These are phyloP conservation scores for Punctularia strigosozonata DNA, from an alignment of 768 basidiomycete species.

Conservation along the genomic window DNA sequence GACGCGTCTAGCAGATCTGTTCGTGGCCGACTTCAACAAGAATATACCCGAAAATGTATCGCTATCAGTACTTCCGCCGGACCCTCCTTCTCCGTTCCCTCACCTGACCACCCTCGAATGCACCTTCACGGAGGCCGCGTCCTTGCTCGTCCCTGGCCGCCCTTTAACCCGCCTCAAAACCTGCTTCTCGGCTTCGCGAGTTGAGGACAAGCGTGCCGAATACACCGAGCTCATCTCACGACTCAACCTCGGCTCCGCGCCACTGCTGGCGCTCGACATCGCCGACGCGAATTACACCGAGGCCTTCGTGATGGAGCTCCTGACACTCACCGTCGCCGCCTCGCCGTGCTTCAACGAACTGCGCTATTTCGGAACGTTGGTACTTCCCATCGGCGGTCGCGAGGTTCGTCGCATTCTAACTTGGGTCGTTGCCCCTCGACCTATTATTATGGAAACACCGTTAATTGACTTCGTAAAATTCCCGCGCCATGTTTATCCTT, in stretches of 20 bases:
- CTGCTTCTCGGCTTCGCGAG: constrained; percentile 46
- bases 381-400: constrained; percentile 43
- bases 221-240: constrained; percentile 34
- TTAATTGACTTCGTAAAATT: neutral
- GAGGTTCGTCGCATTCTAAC: constrained; percentile 27
- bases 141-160: constrained; percentile 40
- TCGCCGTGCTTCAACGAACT: constrained; percentile 25
- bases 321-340: constrained; percentile 28
- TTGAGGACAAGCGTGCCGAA: constrained; percentile 39
- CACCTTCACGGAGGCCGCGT: constrained; percentile 55
- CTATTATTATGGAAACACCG: neutral
- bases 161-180: constrained; percentile 56
- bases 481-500: neutral
- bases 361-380: constrained; percentile 52
- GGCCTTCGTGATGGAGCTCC: constrained; percentile 40
- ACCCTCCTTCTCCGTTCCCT: constrained; percentile 26
- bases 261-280: constrained; percentile 45
- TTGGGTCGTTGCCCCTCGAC: constrained; percentile 3
- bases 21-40: constrained; percentile 23
- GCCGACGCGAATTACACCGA: constrained; percentile 50
- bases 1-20: constrained; percentile 33
- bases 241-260: constrained; percentile 29
- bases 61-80: constrained; percentile 12
- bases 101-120: constrained; percentile 46
- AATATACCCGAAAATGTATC: constrained; percentile 12